Conservation (phyloP, 2,329 filamentous ascomycete genomes). For the Calonectria henricotiae region DNA sequence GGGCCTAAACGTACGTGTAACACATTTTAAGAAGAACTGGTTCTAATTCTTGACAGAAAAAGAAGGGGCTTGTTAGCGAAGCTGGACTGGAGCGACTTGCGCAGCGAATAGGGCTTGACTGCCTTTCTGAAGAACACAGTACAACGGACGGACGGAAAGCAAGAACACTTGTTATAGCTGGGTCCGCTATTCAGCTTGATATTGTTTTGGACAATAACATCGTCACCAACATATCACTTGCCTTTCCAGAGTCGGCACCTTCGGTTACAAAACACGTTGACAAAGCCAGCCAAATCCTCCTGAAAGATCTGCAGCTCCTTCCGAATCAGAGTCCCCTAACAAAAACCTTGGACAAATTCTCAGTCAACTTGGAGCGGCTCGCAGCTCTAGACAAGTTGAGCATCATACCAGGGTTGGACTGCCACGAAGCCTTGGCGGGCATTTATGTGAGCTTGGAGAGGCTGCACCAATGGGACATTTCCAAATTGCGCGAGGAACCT, state of each 20-base stretch:
- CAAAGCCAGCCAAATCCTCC: constrained; percentile 77
- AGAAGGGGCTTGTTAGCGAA: constrained; percentile 79
- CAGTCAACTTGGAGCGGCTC: constrained; percentile 79
- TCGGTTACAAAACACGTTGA: constrained; percentile 74
- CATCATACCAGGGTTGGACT: constrained; percentile 78
- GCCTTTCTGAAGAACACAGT: constrained; percentile 71
- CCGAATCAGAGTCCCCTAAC: constrained; percentile 77
- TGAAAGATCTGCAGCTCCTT: constrained; percentile 75
- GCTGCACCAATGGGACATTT: constrained; percentile 81
- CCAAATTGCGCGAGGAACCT: constrained; percentile 69
- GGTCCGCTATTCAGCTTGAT: constrained; percentile 74
- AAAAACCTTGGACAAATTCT: constrained; percentile 80
- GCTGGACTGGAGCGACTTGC: constrained; percentile 82
- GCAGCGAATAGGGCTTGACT: constrained; percentile 77
- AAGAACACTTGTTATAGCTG: constrained; percentile 75
- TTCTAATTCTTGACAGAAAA: constrained; percentile 54
- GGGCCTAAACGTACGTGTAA: constrained; percentile 64
- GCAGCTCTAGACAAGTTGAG: constrained; percentile 82
- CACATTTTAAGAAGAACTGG: neutral
- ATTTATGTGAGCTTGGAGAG: constrained; percentile 80
- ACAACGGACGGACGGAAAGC: constrained; percentile 66
- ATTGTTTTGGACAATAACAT: constrained; percentile 75
- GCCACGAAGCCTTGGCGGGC: constrained; percentile 83
- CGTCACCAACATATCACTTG: constrained; percentile 75
- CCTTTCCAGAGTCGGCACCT: constrained; percentile 74